Evolutionary conservation across 345 rosid species (phyloP).

Genomic region (Limnanthes douglasii): DNA sequence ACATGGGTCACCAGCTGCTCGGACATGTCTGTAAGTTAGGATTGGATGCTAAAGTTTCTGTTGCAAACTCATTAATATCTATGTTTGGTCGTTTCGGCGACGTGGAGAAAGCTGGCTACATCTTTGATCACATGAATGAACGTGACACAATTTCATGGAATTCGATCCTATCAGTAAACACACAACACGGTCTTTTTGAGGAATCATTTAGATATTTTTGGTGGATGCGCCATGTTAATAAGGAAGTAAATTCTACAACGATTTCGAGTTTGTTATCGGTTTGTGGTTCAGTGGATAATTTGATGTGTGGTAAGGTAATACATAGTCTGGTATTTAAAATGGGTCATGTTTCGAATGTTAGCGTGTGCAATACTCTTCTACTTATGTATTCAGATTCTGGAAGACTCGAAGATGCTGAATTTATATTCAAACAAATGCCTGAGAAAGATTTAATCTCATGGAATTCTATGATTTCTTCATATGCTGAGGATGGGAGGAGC

Average conservation of each 20-base stretch:
- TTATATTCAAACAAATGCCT: slow-evolving; percentile 44
- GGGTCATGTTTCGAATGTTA: slow-evolving; percentile 34
- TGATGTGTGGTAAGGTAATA: slow-evolving; percentile 62
- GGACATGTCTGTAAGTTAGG: slow-evolving; percentile 49
- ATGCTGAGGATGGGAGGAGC: slow-evolving; percentile 42
- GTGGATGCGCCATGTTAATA: slow-evolving; percentile 37
- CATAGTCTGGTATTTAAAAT: slow-evolving; percentile 46
- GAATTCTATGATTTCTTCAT: slow-evolving; percentile 61
- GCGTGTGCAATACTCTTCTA: slow-evolving; percentile 53
- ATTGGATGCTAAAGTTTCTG: slow-evolving; percentile 37
- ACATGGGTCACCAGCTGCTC: slow-evolving; percentile 43
- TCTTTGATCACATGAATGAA: slow-evolving; percentile 41
- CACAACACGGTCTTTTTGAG: slow-evolving; percentile 29
- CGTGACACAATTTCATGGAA: slow-evolving; percentile 79
- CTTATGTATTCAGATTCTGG: slow-evolving; percentile 60
- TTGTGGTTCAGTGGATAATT: slow-evolving; percentile 36
- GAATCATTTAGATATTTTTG: slow-evolving; percentile 31
- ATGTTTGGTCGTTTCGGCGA: slow-evolving; percentile 53
- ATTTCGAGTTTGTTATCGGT: slow-evolving; percentile 48
- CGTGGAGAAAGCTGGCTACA: slow-evolving; percentile 24
- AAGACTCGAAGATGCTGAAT: slow-evolving; percentile 38
- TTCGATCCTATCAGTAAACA: slow-evolving; percentile 42
- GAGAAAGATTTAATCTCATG: slow-evolving; percentile 65
- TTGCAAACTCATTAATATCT: slow-evolving; percentile 51
- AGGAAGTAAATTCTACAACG: slow-evolving; percentile 44